Evolutionary conservation across 164 flowering plant genomes (phyloP).

Genomic region (Stephania japonica): DNA sequence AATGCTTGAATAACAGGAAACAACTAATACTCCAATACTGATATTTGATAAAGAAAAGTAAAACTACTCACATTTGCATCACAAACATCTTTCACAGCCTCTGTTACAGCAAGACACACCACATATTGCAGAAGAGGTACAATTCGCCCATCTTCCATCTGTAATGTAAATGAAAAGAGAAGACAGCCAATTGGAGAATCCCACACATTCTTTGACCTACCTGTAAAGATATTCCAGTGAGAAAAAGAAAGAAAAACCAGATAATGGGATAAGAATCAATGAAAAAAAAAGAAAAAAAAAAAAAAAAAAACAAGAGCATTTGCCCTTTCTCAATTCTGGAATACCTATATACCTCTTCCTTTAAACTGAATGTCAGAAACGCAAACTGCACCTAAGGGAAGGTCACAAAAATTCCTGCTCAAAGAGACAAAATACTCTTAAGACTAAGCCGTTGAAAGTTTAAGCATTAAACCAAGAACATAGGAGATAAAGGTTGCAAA

Average conservation of each 20-base stretch:
- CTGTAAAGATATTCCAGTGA: slow-evolving; percentile 23
- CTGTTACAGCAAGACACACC: slow-evolving; percentile 78
- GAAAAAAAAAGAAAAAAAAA: not conserved
- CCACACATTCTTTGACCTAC: slow-evolving; percentile 84
- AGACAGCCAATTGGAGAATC: slow-evolving; percentile 93
- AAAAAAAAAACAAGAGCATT: not conserved
- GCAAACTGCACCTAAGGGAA: slow-evolving; percentile 81
- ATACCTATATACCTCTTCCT: slow-evolving; percentile 68
- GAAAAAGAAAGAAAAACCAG: not conserved
- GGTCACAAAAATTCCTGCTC: slow-evolving; percentile 63
- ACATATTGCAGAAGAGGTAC: slow-evolving; percentile 92
- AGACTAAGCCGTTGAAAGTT: not conserved
- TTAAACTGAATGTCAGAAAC: slow-evolving; percentile 80
- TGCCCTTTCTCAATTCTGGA: not conserved
- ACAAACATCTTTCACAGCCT: slow-evolving; percentile 72
- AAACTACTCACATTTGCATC: slow-evolving; percentile 45
- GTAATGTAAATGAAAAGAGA: slow-evolving; percentile 75
- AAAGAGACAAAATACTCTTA: slow-evolving; percentile 4
- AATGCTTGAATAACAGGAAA: not conserved
- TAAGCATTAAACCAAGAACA: not conserved
- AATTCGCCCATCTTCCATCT: slow-evolving; percentile 83
- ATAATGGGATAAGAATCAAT: not conserved
- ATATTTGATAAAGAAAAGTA: too few relatives aligned
- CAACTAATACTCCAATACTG: too few relatives aligned
- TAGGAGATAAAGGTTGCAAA: not conserved